Evolutionary conservation across 139 green algal genomes (phyloP).

Genomic region (Ettlia oleoabundans): DNA sequence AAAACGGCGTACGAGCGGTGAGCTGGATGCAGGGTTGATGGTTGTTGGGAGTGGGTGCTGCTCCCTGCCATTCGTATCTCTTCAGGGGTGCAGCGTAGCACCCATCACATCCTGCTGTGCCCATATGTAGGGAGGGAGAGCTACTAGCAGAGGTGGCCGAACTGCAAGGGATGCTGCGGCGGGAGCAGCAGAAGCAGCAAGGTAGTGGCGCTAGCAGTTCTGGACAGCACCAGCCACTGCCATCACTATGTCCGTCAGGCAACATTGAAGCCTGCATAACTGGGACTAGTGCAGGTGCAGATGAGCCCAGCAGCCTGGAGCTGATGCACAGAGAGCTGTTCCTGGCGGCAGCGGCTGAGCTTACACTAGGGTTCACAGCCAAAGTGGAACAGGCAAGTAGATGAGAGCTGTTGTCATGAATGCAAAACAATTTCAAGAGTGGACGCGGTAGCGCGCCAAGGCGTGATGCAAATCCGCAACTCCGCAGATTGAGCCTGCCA

Average conservation of each 20-base stretch:
- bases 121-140: conserved; percentile 13
- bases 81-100: neutral
- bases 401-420: too few species aligned
- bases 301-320: neutral
- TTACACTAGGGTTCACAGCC: neutral
- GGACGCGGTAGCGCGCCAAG: too few species aligned
- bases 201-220: neutral
- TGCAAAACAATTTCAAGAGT: too few species aligned
- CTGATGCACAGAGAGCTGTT: conserved; percentile 7
- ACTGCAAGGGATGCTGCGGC: neutral
- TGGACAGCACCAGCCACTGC: too few species aligned
- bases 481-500: too few species aligned
- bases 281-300: too few species aligned
- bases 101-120: neutral
- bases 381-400: conserved; percentile 1
- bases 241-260: too few species aligned
- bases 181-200: neutral
- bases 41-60: too few species aligned
- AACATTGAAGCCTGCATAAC: too few species aligned
- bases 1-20: conserved; percentile 20
- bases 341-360: conserved; percentile 3
- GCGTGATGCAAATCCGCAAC: too few species aligned
- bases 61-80: too few species aligned
- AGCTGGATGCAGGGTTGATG: neutral
- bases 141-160: conserved; percentile 8